Evolutionary conservation across 306 rosid species (phyloP).

Genomic region (Amphicarpaea edgeworthii): DNA sequence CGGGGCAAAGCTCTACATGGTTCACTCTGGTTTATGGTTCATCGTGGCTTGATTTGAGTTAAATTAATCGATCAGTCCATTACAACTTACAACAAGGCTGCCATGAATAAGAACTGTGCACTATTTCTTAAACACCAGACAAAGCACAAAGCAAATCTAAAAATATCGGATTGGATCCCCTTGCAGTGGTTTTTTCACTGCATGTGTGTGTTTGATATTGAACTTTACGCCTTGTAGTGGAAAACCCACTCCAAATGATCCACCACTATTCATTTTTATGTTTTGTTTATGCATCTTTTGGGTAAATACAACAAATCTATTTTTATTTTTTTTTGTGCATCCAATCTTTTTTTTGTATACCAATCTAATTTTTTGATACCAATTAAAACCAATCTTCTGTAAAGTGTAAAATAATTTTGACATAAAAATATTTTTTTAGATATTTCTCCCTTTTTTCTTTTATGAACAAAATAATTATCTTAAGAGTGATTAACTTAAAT

Average conservation of each 20-base stretch:
- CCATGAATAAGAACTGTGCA: not conserved
- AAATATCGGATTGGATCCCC: not conserved
- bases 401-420: not conserved
- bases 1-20: not conserved
- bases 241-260: no score
- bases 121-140: not conserved
- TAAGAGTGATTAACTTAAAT: not conserved
- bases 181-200: no score
- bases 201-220: no score
- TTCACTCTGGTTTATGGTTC: constrained; percentile 2
- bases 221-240: no score
- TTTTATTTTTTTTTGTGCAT: no score
- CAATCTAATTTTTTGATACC: no score
- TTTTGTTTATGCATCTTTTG: not conserved
- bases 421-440: not conserved
- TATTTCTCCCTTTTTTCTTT: not conserved
- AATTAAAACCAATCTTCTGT: not conserved
- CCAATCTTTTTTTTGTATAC: no score
- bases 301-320: no score
- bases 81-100: not conserved
- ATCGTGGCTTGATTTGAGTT: not conserved
- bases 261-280: not conserved
- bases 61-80: not conserved
- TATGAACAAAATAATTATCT: not conserved
- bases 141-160: not conserved